Evolutionary conservation across 1,139 yeast genomes (phyloP).

Genomic region (Suhomyces taliae): DNA sequence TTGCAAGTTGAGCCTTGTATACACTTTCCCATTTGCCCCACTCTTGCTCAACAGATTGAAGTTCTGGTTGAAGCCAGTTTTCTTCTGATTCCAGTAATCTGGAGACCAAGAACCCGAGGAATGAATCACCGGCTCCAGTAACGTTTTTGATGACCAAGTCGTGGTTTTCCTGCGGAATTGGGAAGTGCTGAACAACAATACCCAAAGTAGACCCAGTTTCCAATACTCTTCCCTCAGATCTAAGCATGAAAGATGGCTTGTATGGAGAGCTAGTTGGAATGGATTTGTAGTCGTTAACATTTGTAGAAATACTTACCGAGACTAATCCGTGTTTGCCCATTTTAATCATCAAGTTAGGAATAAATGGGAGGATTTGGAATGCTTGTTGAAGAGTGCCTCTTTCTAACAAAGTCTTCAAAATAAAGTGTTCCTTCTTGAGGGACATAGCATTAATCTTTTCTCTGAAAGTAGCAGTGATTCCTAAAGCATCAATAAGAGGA

Average conservation of each 20-base stretch:
- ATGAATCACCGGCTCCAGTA: slow-evolving; percentile 76
- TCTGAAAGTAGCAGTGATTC: slow-evolving; percentile 49
- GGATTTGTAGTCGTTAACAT: slow-evolving; percentile 31
- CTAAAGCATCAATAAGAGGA: slow-evolving; percentile 63
- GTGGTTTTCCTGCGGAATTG: slow-evolving; percentile 42
- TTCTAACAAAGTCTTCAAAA: slow-evolving; percentile 27
- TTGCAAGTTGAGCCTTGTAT: slow-evolving; percentile 53
- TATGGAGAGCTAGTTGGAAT: slow-evolving; percentile 38
- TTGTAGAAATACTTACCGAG: slow-evolving; percentile 36
- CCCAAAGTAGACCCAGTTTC: slow-evolving; percentile 38
- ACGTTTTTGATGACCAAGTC: slow-evolving; percentile 46
- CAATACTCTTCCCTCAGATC: slow-evolving; percentile 15
- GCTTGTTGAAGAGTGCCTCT: slow-evolving; percentile 68
- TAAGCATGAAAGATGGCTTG: slow-evolving; percentile 23
- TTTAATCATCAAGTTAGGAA: slow-evolving; percentile 68
- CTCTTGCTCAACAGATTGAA: slow-evolving; percentile 29
- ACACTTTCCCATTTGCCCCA: slow-evolving; percentile 38
- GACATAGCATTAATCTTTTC: slow-evolving; percentile 35
- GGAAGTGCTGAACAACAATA: slow-evolving; percentile 62
- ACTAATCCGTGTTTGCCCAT: slow-evolving; percentile 68
- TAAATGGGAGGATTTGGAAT: slow-evolving; percentile 67
- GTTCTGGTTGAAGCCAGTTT: slow-evolving; percentile 26
- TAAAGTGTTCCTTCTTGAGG: slow-evolving; percentile 9
- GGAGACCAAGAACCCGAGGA: slow-evolving; percentile 52
- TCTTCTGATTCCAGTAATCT: slow-evolving; percentile 20